Conservation (phyloP, 371 early-diverging fungal genomes). For the Haplosporangium sp. region DNA sequence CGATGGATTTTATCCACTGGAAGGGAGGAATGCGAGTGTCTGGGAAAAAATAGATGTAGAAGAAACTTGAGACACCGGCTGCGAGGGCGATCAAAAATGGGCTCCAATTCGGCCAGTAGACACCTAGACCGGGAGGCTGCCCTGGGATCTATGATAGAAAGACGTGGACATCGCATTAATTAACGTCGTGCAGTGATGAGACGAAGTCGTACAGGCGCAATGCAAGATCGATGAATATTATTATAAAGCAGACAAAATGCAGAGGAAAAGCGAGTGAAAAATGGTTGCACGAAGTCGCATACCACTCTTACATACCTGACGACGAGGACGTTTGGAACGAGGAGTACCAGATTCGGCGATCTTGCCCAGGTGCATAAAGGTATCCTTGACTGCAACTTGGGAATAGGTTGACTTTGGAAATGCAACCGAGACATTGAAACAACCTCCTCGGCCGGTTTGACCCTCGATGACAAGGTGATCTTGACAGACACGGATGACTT, state of each 20-base stretch:
- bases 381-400: too few relatives aligned
- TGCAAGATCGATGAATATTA: background rate
- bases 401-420: too few relatives aligned
- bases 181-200: background rate
- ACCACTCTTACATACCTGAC: too few relatives aligned
- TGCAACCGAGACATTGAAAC: too few relatives aligned
- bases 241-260: too few relatives aligned
- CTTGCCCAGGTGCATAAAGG: too few relatives aligned
- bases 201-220: background rate
- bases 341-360: too few relatives aligned
- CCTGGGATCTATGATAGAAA: conserved; percentile 29
- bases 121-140: conserved; percentile 25
- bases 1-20: conserved; percentile 8
- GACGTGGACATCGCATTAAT: background rate
- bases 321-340: too few relatives aligned
- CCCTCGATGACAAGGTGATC: conserved; percentile 8
- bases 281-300: too few relatives aligned
- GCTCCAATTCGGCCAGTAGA: conserved; percentile 41
- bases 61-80: conserved; percentile 15
- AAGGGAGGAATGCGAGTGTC: conserved; percentile 16
- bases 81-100: conserved; percentile 30
- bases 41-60: conserved; percentile 31
- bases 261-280: too few relatives aligned
- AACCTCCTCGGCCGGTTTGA: too few relatives aligned
- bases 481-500: conserved; percentile 9